Evolutionary conservation across 768 basidiomycete genomes (phyloP), one percentile per base, ranked within the genome.

Genomic region (Paxillus ammoniavirescens): DNA sequence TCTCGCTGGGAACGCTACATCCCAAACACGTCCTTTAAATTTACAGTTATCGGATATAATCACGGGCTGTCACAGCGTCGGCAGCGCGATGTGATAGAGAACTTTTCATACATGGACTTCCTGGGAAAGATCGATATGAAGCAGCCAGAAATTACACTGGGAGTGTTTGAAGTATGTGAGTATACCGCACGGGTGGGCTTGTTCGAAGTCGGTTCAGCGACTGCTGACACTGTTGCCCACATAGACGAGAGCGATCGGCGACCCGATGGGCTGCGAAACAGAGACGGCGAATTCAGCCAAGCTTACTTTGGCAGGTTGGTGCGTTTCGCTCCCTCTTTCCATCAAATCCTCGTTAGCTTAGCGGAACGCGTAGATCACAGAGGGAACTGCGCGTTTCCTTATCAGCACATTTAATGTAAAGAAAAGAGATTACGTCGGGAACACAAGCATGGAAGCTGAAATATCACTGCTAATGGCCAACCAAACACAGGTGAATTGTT

Each of bases 381-480:
- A 86, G 62, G 87, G 87, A 13, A 75, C 79, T 26, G 89, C 91
- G 0, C 82, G 96, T 5, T 65, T 74, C 3, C 75, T 95, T 33
- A 77, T 93, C 45, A 69, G 73, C 45, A 80, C 73, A 49, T 96
- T 92, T 55, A 87, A 91, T 55, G 88, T 99, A 46, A 98, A 97
- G 70, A 91, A 92, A 61, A 81, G 97, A 8, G 74, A 75, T 13
- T 98, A 90, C 65, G 98, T 84, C 68, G 97, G 97, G 3, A 99
- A 95, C 60, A 99, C 97, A 0, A 91, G 91, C 62, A 99, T 99
- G 97, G 95, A 97, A 61, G 84, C 96, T 0, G 94, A 98, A 68
- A 87, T 98, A 45, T 95, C 93, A 2, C 74, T 99, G 42, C 71
- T 98, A 26, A 98, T 98, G 95, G 93, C 95, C 8, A 96, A 96